Conservation (phyloP, 2,329 filamentous ascomycete genomes). For the Dactylellina sp. region DNA sequence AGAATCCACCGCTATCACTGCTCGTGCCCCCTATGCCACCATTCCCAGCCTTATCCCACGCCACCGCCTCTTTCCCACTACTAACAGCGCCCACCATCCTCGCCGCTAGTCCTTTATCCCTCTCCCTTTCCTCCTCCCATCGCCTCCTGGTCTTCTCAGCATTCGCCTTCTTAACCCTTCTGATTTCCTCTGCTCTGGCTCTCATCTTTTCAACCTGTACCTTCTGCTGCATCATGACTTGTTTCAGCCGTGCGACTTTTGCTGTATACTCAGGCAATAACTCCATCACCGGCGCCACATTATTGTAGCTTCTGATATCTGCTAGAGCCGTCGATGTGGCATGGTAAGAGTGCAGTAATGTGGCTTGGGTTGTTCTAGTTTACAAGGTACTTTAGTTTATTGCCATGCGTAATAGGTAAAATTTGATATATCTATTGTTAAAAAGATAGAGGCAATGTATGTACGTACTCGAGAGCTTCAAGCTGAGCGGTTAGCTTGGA, state of each 20-base stretch:
- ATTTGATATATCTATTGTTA: no score
- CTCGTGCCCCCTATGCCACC: neutral
- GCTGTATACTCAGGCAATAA: conserved; percentile 35
- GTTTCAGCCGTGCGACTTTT: conserved; percentile 36
- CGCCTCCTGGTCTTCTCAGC: conserved; percentile 19
- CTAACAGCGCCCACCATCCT: conserved; percentile 31
- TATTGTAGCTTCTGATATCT: conserved; percentile 44
- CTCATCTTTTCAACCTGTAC: conserved; percentile 45
- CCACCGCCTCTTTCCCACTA: neutral
- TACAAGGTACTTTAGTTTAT: neutral
- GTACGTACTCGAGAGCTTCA: conserved; percentile 44
- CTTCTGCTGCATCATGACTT: conserved; percentile 40
- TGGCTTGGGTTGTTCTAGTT: conserved; percentile 45
- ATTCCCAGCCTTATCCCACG: neutral
- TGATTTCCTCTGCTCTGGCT: conserved; percentile 30
- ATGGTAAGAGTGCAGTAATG: conserved; percentile 48
- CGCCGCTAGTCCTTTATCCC: conserved; percentile 36
- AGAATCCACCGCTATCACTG: neutral
- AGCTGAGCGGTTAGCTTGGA: conserved; percentile 26
- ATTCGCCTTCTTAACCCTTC: conserved; percentile 27
- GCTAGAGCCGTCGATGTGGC: conserved; percentile 47
- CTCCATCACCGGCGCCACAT: conserved; percentile 43
- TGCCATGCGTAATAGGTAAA: no score
- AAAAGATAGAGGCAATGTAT: no score
- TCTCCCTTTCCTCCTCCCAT: conserved; percentile 46